phyloP scores from a whole-genome alignment of 768 basidiomycete species.

The Boletus tomentosulus region DNA sequence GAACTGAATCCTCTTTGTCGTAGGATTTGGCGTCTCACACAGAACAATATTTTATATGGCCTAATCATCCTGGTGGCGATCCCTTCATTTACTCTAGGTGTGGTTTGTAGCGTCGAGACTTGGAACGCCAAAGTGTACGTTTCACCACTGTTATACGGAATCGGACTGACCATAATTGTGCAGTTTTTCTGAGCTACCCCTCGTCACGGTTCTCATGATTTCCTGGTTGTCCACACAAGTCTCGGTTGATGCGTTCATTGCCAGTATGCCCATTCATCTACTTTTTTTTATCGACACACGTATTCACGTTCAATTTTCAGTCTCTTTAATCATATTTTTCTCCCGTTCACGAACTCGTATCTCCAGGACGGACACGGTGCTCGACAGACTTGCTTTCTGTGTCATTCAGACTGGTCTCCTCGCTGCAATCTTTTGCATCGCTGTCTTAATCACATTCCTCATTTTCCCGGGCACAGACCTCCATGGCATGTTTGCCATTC shows the following conservation, averaged over 20 bases:
- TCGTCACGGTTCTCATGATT: constrained; percentile 37
- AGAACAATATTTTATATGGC: constrained; percentile 19
- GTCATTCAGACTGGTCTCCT: constrained; percentile 52
- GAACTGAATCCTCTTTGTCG: not conserved
- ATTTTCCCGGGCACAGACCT: constrained; percentile 29
- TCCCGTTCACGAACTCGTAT: constrained; percentile 44
- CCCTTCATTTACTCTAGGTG: constrained; percentile 40
- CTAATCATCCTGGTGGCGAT: constrained; percentile 36
- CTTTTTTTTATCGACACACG: not conserved
- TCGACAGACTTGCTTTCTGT: constrained; percentile 50
- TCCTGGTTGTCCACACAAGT: constrained; percentile 48
- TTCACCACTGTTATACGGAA: not conserved
- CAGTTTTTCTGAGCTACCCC: constrained; percentile 40
- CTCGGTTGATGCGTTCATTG: constrained; percentile 39
- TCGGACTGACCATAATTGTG: not conserved
- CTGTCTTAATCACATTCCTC: constrained; percentile 40
- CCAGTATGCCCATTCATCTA: constrained; percentile 27
- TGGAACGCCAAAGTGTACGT: constrained; percentile 41
- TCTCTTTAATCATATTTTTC: constrained; percentile 27
- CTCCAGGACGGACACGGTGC: constrained; percentile 46
- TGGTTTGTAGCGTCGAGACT: constrained; percentile 42
- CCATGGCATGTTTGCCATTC: constrained; percentile 36
- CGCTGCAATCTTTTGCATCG: constrained; percentile 45
- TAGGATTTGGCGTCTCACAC: constrained; percentile 10
- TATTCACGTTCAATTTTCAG: constrained; percentile 8